Base-by-base conservation (phyloP, 2,329 filamentous ascomycete species). In the Fusarium phyllophilum region DNA sequence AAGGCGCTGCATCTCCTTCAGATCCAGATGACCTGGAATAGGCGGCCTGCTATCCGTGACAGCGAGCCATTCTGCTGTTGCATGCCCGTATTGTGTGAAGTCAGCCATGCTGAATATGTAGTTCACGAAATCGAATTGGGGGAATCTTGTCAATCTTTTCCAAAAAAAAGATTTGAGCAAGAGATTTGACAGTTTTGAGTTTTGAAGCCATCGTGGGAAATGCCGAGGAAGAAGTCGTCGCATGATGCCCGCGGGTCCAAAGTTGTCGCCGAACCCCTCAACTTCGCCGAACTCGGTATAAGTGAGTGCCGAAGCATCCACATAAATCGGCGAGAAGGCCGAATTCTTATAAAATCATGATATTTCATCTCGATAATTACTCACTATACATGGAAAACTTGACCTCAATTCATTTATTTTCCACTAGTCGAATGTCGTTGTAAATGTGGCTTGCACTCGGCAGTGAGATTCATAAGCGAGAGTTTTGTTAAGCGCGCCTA, bases 61-160 rank as follows among this genome's bases (percentile, higher is more conserved):
- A 0, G 81, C 83, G 6, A 83, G 68, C 86, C 86, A 87, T 76
- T 86, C 85, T 6, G 81, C 77, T 62, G 82, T 84, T 11, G 82
- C 79, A 5, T 78, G 79, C 29, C 82, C 83, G 64, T 86, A 87
- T 64, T 78, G 63, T 1, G 84, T 81, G n/a, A 77, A 78, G 41
- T 79, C 77, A 26, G 69, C 76, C 77, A 78, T 78, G 34, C 8
- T 29, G 5, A 15, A 10, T 12, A 15, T 13, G 8, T 24, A 13
- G 8, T 20, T 0, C 3, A 13, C 26, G 42, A 1, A 20, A 45
- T n/a, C 10, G 10, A 33, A 7, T n/a, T 4, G 6, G 15, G 46
- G 22, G 18, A 24, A 33, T 48, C 42, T 9, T 9, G 4, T 4
- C 4, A 4, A 45, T 45, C 1, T 4, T 45, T 3, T 13, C 5